Percentiles rank a stretch among this genome's conserved stretches.
These are phyloP conservation scores for Pueraria montana DNA, from an alignment of 306 rosid genomes.

Conservation along the genomic window DNA sequence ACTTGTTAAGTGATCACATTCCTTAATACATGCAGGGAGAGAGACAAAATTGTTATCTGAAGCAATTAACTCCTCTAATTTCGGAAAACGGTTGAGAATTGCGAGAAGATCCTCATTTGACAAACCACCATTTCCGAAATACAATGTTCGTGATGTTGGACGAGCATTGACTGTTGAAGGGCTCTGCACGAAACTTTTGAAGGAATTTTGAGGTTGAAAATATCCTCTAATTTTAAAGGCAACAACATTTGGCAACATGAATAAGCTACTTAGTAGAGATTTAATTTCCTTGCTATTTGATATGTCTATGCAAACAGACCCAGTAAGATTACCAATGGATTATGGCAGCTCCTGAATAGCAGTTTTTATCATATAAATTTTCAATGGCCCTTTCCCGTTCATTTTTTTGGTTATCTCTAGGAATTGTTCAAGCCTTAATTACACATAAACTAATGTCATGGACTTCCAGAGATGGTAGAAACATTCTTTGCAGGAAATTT, in stretches of 20 bases:
- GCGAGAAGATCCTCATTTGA: slow-evolving; percentile 31
- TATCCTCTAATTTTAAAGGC: neutral
- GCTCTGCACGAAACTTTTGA: neutral
- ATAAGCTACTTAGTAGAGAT: slow-evolving; percentile 29
- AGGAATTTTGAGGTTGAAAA: neutral
- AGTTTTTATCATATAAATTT: neutral
- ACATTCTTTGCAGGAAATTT: neutral
- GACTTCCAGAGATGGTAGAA: slow-evolving; percentile 21
- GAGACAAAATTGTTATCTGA: neutral
- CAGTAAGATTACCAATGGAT: slow-evolving; percentile 20
- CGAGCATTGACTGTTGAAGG: too few species aligned
- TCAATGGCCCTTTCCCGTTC: slow-evolving; percentile 25
- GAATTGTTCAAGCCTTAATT: slow-evolving; percentile 4
- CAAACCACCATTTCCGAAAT: neutral
- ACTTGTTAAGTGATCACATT: neutral
- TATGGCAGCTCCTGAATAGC: slow-evolving; percentile 9
- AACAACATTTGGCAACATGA: neutral
- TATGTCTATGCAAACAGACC: neutral
- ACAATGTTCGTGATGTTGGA: neutral
- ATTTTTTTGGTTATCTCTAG: slow-evolving; percentile 18
- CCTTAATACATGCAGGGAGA: slow-evolving; percentile 41
- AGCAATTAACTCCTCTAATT: neutral
- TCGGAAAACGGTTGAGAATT: neutral
- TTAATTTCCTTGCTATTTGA: neutral
- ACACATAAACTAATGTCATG: neutral